Evolutionary conservation across 2,329 filamentous ascomycete species (phyloP).

Genomic region (Calonectria hongkongensis): DNA sequence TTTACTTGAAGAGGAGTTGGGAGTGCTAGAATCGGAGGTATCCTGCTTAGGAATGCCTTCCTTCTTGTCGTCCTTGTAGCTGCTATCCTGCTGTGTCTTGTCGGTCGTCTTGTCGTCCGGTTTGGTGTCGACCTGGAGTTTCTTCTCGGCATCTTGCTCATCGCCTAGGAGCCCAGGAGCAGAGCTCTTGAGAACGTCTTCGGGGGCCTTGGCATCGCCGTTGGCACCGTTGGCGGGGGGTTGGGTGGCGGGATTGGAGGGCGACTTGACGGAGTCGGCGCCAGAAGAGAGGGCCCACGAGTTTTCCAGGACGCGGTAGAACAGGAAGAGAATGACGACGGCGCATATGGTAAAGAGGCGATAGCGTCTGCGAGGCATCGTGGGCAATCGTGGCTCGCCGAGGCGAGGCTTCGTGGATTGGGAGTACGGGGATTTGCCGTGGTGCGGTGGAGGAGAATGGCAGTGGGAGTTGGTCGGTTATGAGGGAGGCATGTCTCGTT

Average conservation of each 20-base stretch:
- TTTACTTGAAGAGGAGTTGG: not conserved
- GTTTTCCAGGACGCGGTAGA: constrained; percentile 69
- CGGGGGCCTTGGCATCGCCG: constrained; percentile 35
- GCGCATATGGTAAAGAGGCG: constrained; percentile 76
- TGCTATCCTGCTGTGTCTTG: not conserved
- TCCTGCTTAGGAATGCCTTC: constrained; percentile 32
- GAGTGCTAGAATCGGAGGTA: constrained; percentile 16
- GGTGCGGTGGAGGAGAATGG: constrained; percentile 7
- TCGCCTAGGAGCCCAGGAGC: constrained; percentile 33
- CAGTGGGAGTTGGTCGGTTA: constrained; percentile 9
- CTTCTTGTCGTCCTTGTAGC: constrained; percentile 25
- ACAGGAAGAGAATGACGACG: constrained; percentile 71
- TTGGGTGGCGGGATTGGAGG: constrained; percentile 37
- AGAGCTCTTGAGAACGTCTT: constrained; percentile 36
- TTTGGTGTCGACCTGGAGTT: constrained; percentile 32
- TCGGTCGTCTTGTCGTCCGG: constrained; percentile 29
- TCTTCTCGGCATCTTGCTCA: constrained; percentile 35
- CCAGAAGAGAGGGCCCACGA: constrained; percentile 58
- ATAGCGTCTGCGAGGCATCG: constrained; percentile 76
- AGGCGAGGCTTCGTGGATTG: constrained; percentile 48
- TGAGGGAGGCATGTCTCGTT: constrained; percentile 34
- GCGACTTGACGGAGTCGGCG: constrained; percentile 38
- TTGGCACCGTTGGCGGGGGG: constrained; percentile 39
- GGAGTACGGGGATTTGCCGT: not conserved
- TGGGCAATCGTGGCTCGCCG: constrained; percentile 50